These are phyloP conservation scores for Lasiosphaeria miniovina DNA, from an alignment of 495 filamentous ascomycete species.

Conservation along the genomic window DNA sequence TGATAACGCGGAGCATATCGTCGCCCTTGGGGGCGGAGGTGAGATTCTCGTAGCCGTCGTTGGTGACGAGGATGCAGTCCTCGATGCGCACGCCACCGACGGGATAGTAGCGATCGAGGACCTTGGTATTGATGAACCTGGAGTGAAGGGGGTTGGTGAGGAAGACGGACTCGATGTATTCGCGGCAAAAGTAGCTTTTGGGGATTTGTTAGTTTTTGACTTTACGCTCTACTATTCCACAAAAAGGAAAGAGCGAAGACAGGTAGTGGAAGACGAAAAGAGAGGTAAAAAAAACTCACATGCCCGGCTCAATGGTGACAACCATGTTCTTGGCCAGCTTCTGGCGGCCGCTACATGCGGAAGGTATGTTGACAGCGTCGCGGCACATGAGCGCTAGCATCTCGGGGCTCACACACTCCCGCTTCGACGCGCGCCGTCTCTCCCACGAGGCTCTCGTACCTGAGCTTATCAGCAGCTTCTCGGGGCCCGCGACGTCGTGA, in stretches of 20 bases:
- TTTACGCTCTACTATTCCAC: background rate
- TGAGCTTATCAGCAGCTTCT: slow-evolving; percentile 22
- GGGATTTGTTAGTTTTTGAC: background rate
- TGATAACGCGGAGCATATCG: slow-evolving; percentile 41
- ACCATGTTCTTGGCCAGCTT: slow-evolving; percentile 67
- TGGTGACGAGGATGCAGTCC: slow-evolving; percentile 82
- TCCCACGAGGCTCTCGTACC: background rate
- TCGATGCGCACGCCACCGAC: slow-evolving; percentile 91
- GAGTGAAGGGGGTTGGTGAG: slow-evolving; percentile 58
- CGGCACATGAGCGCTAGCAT: slow-evolving; percentile 22
- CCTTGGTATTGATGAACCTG: slow-evolving; percentile 69
- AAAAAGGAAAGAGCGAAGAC: background rate
- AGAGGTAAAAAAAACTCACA: slow-evolving; percentile 43
- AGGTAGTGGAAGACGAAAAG: background rate
- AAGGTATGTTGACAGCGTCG: slow-evolving; percentile 10
- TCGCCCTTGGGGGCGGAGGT: slow-evolving; percentile 80
- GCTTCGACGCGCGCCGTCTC: slow-evolving; percentile 11
- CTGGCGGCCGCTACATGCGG: slow-evolving; percentile 25
- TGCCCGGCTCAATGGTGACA: slow-evolving; percentile 83
- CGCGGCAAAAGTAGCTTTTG: slow-evolving; percentile 59
- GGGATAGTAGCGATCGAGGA: slow-evolving; percentile 66
- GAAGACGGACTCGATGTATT: slow-evolving; percentile 60
- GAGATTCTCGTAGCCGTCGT: slow-evolving; percentile 74
- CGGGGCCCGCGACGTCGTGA: slow-evolving; percentile 63
- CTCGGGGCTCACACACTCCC: slow-evolving; percentile 21